A percentile compares a stretch with the other conserved stretches of the same genome.
Conservation (phyloP, 2,329 filamentous ascomycete species). For the Fusarium marasasianum region DNA sequence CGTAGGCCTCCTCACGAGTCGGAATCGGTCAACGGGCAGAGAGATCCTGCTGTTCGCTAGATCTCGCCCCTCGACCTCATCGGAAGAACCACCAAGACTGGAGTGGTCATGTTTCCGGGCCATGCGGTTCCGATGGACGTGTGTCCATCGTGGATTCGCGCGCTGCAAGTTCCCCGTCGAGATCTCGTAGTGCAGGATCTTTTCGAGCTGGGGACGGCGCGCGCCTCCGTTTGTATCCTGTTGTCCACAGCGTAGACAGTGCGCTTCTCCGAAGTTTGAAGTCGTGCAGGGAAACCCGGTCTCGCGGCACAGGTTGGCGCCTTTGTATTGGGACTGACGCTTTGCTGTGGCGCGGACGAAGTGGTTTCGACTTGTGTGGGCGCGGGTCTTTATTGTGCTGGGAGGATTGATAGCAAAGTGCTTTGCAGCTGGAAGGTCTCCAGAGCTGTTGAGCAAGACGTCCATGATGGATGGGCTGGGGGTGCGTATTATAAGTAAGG, state of each 20-base stretch:
- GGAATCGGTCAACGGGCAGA: conserved; percentile 50
- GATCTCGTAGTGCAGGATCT: conserved; percentile 28
- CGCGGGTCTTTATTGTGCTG: conserved; percentile 17
- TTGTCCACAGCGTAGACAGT: conserved; percentile 28
- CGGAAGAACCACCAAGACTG: conserved; percentile 8
- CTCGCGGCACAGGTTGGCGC: conserved; percentile 33
- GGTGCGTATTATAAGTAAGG: conserved; percentile 5
- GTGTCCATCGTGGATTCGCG: conserved; percentile 19
- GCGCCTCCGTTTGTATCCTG: conserved; percentile 19
- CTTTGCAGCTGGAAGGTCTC: conserved; percentile 35
- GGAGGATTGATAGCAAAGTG: conserved; percentile 26
- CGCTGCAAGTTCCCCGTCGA: background rate
- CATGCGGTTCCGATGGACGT: conserved; percentile 13
- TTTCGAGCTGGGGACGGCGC: conserved; percentile 38
- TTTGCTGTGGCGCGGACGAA: conserved; percentile 47
- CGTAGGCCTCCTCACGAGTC: conserved; percentile 50
- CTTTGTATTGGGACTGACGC: conserved; percentile 39
- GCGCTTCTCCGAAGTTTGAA: background rate
- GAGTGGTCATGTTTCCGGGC: conserved; percentile 23
- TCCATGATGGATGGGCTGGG: conserved; percentile 34
- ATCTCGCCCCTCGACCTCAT: conserved; percentile 47
- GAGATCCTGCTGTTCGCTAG: conserved; percentile 49
- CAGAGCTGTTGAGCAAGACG: conserved; percentile 30
- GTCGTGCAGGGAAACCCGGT: conserved; percentile 36
- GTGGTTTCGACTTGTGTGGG: conserved; percentile 41